Conservation (phyloP, 192 early-diverging fungal genomes). For the Podila epicladia region DNA sequence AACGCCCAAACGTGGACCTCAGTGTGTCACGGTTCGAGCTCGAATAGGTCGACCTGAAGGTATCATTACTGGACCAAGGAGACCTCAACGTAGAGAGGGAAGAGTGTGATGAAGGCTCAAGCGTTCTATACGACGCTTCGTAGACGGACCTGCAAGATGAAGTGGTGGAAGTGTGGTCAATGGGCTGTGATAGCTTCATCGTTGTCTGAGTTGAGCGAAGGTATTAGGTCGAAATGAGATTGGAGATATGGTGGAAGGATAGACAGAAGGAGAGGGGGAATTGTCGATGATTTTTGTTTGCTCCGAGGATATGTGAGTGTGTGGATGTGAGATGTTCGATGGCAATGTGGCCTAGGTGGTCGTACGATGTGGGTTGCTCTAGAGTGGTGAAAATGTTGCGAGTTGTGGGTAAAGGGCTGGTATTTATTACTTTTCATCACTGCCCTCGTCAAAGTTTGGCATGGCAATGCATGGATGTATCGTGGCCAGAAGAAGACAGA, state of each 20-base stretch:
- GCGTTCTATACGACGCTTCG: constrained; percentile 14
- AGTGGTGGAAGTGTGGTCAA: constrained; percentile 21
- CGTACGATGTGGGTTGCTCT: neutral
- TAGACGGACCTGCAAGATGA: constrained; percentile 31
- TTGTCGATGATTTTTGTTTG: no score
- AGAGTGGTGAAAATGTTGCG: neutral
- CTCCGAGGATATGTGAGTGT: no score
- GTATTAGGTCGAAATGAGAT: no score
- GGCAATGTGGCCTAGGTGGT: neutral
- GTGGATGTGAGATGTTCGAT: neutral
- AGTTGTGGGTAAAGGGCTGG: neutral
- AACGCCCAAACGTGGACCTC: neutral
- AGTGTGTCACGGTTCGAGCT: neutral
- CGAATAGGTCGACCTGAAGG: neutral
- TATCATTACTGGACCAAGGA: neutral
- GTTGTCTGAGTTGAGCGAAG: neutral
- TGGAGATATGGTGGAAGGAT: no score
- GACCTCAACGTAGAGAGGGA: neutral
- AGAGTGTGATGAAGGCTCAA: constrained; percentile 7
- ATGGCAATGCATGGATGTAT: constrained; percentile 1
- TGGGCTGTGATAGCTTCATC: constrained; percentile 32
- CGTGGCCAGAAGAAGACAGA: neutral
- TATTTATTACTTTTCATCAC: constrained; percentile 5
- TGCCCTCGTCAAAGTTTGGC: constrained; percentile 3
- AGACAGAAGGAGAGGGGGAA: no score